phyloP scores from a whole-genome alignment of 371 early-diverging fungal genomes.

The Lichtheimia ramosa region DNA sequence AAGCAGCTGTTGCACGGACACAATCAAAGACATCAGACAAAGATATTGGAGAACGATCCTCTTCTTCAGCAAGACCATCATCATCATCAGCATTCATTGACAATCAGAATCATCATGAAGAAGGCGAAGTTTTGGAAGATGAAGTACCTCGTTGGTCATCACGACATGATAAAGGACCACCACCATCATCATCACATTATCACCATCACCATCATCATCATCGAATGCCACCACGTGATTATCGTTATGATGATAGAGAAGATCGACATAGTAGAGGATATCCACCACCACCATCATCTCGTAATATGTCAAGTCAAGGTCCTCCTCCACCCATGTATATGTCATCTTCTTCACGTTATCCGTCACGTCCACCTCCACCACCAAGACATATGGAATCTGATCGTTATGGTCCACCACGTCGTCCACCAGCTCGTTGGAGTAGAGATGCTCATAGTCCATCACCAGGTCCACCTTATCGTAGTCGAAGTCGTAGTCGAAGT shows the following conservation, averaged over 20 bases:
- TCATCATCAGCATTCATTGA: not conserved
- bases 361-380: constrained; percentile 18
- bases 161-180: constrained; percentile 13
- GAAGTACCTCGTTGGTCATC: constrained; percentile 14
- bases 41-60: not conserved
- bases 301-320: constrained; percentile 11
- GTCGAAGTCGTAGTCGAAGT: constrained; percentile 38
- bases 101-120: constrained; percentile 25
- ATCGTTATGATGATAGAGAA: not conserved
- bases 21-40: constrained; percentile 11
- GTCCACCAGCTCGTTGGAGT: constrained; percentile 12
- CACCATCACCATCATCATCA: constrained; percentile 28
- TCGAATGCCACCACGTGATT: constrained; percentile 18
- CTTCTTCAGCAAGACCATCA: not conserved
- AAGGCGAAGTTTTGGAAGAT: constrained; percentile 30
- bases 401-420: constrained; percentile 16
- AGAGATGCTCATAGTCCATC: constrained; percentile 14
- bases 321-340: constrained; percentile 15
- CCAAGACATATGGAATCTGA: constrained; percentile 34
- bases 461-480: constrained; percentile 26
- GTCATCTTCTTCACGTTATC: not conserved
- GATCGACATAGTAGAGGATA: not conserved
- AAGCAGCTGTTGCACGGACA: constrained; percentile 14
- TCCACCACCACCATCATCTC: not conserved
- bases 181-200: constrained; percentile 1